These are phyloP conservation scores for Elaeis oleifera DNA, from an alignment of 202 grass and related monocot species.

Conservation along the genomic window DNA sequence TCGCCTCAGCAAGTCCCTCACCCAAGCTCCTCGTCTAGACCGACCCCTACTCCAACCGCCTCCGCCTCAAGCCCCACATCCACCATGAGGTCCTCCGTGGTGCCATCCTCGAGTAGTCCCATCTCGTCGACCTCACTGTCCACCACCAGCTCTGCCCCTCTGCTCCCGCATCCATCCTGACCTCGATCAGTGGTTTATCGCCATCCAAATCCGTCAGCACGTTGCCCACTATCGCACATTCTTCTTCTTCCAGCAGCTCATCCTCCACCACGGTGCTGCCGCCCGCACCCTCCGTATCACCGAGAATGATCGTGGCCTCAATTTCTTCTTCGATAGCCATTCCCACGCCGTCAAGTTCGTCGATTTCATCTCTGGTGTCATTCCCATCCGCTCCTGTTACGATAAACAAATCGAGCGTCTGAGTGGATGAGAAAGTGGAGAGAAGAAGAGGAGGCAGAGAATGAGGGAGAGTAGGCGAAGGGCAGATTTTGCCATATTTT, in stretches of 20 bases:
- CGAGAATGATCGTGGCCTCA: conserved; percentile 39
- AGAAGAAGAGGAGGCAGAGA: too few species aligned
- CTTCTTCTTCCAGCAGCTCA: conserved; percentile 85
- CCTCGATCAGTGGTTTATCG: conserved; percentile 80
- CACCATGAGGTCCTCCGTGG: conserved; percentile 67
- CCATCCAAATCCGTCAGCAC: conserved; percentile 86
- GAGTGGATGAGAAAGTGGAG: too few species aligned
- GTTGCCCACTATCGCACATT: conserved; percentile 77
- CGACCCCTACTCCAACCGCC: conserved; percentile 91
- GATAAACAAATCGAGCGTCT: conserved; percentile 55
- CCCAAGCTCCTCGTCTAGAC: conserved; percentile 33
- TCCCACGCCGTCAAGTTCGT: conserved; percentile 29
- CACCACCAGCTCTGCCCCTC: conserved; percentile 65
- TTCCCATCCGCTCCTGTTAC: conserved; percentile 45
- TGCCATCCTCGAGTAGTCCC: conserved; percentile 70
- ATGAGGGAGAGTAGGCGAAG: too few species aligned
- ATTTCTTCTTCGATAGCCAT: conserved; percentile 66
- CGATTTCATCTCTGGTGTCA: conserved; percentile 64
- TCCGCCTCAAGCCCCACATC: conserved; percentile 78
- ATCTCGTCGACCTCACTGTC: conserved; percentile 72
- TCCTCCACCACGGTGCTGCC: conserved; percentile 76
- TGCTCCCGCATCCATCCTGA: conserved; percentile 66
- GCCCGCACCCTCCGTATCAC: conserved; percentile 56
- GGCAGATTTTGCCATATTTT: too few species aligned
- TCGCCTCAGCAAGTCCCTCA: conserved; percentile 59